Percentiles rank a stretch among this genome's conserved stretches.
phyloP scores from a whole-genome alignment of 306 rosid species.

The Cicer judaicum region DNA sequence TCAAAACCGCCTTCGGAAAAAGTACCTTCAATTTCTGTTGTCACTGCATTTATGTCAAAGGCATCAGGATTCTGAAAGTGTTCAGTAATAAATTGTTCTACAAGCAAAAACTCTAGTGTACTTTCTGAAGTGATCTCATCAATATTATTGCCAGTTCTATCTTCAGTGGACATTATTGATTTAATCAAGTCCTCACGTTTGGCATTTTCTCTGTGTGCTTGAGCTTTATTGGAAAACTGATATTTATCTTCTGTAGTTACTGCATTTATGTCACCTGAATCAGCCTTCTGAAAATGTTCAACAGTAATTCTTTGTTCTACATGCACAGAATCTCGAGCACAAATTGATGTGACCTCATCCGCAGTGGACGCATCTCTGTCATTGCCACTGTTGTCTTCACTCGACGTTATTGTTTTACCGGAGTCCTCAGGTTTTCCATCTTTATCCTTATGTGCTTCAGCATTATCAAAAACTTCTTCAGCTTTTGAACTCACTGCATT shows the following conservation, averaged over 20 bases:
- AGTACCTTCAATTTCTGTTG: slow-evolving; percentile 47
- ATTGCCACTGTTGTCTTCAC: slow-evolving; percentile 34
- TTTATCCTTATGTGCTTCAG: slow-evolving; percentile 40
- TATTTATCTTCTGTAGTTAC: slow-evolving; percentile 47
- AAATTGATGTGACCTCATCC: slow-evolving; percentile 46
- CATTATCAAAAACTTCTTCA: slow-evolving; percentile 46
- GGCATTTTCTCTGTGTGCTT: slow-evolving; percentile 44
- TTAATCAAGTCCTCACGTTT: slow-evolving; percentile 45
- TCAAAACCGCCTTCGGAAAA: slow-evolving; percentile 33
- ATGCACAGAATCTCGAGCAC: slow-evolving; percentile 48
- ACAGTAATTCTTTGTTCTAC: slow-evolving; percentile 45
- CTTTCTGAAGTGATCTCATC: slow-evolving; percentile 54
- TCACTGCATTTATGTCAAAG: slow-evolving; percentile 49
- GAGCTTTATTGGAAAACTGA: slow-evolving; percentile 32
- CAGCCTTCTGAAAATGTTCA: slow-evolving; percentile 41
- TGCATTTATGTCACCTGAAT: slow-evolving; percentile 48
- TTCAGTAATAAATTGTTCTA: slow-evolving; percentile 49
- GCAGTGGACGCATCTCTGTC: slow-evolving; percentile 27
- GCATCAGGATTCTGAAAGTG: slow-evolving; percentile 47
- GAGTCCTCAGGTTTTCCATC: slow-evolving; percentile 48
- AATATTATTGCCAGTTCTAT: slow-evolving; percentile 7
- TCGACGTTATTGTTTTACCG: slow-evolving; percentile 43
- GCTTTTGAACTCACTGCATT: slow-evolving; percentile 44
- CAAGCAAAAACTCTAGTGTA: slow-evolving; percentile 50
- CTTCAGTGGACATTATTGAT: slow-evolving; percentile 24